Conservation (phyloP, 148 eudicot species). For the Vaccinium macrocarpon region DNA sequence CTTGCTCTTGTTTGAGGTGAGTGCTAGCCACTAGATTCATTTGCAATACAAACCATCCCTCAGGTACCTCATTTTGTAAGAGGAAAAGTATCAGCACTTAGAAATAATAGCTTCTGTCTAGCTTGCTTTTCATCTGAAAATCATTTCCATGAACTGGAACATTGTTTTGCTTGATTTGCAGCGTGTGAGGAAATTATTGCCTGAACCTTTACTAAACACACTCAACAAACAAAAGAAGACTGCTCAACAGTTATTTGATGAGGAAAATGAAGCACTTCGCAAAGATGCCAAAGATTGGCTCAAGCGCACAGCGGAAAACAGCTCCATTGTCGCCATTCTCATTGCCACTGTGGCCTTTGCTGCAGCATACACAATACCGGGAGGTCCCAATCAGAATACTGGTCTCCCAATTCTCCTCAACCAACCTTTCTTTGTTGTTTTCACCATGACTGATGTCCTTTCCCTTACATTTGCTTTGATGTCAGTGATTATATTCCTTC, state of each 20-base stretch:
- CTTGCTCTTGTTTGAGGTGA: constrained; percentile 8
- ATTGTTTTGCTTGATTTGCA: not conserved
- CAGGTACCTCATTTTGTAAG: not conserved
- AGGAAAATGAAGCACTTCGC: not conserved
- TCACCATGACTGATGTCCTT: constrained; percentile 17
- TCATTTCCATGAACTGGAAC: not conserved
- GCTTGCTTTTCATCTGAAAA: not conserved
- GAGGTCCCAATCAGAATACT: not conserved
- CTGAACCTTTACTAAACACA: not conserved
- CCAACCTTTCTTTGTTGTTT: constrained; percentile 5
- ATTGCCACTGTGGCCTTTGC: constrained; percentile 20
- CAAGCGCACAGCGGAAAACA: constrained; percentile 10
- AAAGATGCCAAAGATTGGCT: constrained; percentile 12
- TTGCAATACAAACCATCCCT: no score
- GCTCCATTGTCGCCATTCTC: constrained; percentile 15
- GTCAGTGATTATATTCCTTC: not conserved
- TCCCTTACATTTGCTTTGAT: constrained; percentile 11
- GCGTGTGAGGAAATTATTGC: not conserved
- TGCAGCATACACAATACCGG: constrained; percentile 17
- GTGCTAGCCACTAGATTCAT: not conserved
- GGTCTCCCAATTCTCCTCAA: constrained; percentile 17
- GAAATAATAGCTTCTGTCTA: not conserved
- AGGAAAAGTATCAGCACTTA: not conserved
- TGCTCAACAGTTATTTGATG: constrained; percentile 12
- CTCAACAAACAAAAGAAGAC: not conserved